Conservation (phyloP, 2,329 filamentous ascomycete genomes). For the Aspergillus sp. region DNA sequence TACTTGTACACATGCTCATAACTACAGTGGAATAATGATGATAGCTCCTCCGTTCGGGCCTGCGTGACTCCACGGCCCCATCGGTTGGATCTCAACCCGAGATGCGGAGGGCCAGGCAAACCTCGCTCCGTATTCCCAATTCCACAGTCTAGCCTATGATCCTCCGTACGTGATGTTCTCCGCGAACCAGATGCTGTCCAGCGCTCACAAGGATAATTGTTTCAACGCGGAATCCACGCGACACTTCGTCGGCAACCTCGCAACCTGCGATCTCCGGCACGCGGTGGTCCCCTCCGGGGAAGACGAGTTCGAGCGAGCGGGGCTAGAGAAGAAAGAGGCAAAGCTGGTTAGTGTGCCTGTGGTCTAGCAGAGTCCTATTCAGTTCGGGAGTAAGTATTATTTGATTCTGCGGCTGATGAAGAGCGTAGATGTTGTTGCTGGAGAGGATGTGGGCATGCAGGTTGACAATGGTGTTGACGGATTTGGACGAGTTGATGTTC, state of each 20-base stretch:
- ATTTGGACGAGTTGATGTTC: slow-evolving; percentile 49
- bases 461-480: slow-evolving; percentile 49
- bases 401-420: slow-evolving; percentile 50
- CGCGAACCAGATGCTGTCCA: slow-evolving; percentile 46
- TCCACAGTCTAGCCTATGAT: slow-evolving; percentile 57
- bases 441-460: slow-evolving; percentile 49
- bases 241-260: slow-evolving; percentile 52
- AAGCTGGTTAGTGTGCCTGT: slow-evolving; percentile 40
- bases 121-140: slow-evolving; percentile 54
- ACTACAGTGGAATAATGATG: slow-evolving; percentile 16
- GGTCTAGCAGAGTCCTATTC: slow-evolving; percentile 47
- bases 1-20: background rate
- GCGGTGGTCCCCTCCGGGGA: slow-evolving; percentile 43
- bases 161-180: slow-evolving; percentile 57
- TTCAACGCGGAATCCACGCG: slow-evolving; percentile 49
- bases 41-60: slow-evolving; percentile 18
- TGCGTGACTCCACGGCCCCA: slow-evolving; percentile 54
- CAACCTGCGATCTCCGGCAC: slow-evolving; percentile 49
- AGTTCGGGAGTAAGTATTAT: slow-evolving; percentile 53
- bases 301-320: slow-evolving; percentile 48
- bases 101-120: slow-evolving; percentile 44
- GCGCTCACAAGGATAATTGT: slow-evolving; percentile 48
- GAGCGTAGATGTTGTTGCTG: slow-evolving; percentile 51
- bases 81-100: slow-evolving; percentile 55
- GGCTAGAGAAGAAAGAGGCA: slow-evolving; percentile 43